phyloP scores from a whole-genome alignment of 176 grass and related monocot species.

The Areca catechu region DNA sequence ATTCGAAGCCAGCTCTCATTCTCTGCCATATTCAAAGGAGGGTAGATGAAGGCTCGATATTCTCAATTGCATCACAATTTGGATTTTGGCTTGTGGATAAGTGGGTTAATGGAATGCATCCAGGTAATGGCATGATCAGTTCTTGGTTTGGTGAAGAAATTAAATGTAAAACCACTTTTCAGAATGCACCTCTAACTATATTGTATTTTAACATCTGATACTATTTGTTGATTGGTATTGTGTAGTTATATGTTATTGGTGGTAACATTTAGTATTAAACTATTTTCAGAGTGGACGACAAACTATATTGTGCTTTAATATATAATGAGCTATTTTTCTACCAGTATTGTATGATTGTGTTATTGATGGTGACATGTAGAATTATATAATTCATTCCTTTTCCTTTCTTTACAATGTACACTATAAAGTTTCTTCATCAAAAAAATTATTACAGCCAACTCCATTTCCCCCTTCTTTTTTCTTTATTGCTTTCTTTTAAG shows the following conservation, averaged over 20 bases:
- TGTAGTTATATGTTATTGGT: background rate
- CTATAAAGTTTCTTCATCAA: no score
- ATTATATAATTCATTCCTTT: no score
- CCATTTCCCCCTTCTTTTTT: no score
- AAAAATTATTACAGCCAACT: no score
- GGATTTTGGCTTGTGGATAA: constrained; percentile 66
- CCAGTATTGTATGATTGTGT: constrained; percentile 5
- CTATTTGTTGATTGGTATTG: constrained; percentile 16
- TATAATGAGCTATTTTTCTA: background rate
- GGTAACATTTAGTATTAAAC: background rate
- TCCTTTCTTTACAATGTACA: no score
- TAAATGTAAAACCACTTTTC: constrained; percentile 26
- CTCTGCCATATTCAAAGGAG: constrained; percentile 83
- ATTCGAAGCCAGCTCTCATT: constrained; percentile 34
- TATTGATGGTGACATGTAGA: no score
- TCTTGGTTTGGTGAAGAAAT: constrained; percentile 56
- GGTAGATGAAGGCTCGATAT: constrained; percentile 55
- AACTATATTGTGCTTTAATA: constrained; percentile 61
- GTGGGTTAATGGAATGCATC: constrained; percentile 59
- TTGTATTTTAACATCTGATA: constrained; percentile 43
- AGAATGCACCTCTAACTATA: constrained; percentile 46
- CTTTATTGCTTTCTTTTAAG: no score
- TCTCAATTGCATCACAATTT: constrained; percentile 24
- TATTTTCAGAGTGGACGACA: constrained; percentile 33
- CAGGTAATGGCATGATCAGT: constrained; percentile 48